Conservation (phyloP, 2,329 filamentous ascomycete genomes). For the Aspergillus pseudoglaucus region DNA sequence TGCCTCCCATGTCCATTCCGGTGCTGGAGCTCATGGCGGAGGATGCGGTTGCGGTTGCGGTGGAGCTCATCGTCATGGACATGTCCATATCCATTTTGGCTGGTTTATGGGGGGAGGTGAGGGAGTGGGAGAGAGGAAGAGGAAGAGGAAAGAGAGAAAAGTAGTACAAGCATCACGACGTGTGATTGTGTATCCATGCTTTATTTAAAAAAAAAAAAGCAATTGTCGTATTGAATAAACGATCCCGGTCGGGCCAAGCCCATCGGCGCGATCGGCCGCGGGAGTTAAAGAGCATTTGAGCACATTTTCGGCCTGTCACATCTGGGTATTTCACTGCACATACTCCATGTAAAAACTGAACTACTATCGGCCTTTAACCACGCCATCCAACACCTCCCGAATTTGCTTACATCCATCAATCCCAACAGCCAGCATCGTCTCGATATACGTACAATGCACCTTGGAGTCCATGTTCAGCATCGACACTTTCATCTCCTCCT, state of each 20-base stretch:
- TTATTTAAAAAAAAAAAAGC: not conserved
- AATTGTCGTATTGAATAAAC: not conserved
- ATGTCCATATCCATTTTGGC: conserved; percentile 5
- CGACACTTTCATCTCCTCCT: conserved; percentile 54
- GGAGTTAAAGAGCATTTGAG: conserved; percentile 10
- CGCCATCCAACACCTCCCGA: conserved; percentile 69
- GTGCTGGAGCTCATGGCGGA: conserved; percentile 7
- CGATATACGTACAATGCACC: conserved; percentile 70
- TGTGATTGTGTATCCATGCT: not conserved
- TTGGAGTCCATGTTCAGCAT: conserved; percentile 81
- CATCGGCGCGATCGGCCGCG: not conserved
- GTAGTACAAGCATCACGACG: not conserved
- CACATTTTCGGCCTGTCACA: conserved; percentile 12
- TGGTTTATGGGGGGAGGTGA: not conserved
- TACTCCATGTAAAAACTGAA: not conserved
- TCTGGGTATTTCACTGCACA: not conserved
- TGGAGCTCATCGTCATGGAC: conserved; percentile 5
- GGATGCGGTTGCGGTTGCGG: conserved; percentile 4
- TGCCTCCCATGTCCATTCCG: conserved; percentile 11
- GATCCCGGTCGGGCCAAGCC: not conserved
- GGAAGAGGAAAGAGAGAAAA: not conserved
- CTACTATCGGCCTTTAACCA: conserved; percentile 46
- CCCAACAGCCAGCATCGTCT: conserved; percentile 88
- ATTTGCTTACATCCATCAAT: conserved; percentile 89
- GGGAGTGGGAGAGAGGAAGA: not conserved